Conservation (phyloP, 352 stramenopile species). For the Labyrinthula sp. region DNA sequence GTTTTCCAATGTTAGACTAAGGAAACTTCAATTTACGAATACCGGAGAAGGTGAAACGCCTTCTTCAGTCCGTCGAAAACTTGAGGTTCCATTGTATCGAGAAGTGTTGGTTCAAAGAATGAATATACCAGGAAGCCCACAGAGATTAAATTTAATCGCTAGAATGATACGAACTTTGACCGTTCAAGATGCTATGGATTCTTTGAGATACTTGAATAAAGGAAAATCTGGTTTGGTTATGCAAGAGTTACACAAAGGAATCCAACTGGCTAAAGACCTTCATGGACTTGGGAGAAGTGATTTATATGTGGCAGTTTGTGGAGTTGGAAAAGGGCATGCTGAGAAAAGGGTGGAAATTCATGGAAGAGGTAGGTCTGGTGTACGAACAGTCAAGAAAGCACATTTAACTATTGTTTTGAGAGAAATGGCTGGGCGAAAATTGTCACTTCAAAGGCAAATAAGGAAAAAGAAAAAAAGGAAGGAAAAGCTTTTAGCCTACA, state of each 20-base stretch:
- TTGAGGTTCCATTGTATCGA: too few species aligned
- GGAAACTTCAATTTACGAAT: too few species aligned
- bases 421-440: too few species aligned
- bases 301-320: slow-evolving; percentile 6
- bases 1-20: too few species aligned
- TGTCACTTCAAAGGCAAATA: too few species aligned
- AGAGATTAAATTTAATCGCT: slow-evolving; percentile 10
- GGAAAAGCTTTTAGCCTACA: too few species aligned
- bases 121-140: slow-evolving; percentile 8
- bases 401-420: slow-evolving; percentile 14
- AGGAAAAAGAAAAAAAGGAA: too few species aligned
- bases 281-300: slow-evolving; percentile 4
- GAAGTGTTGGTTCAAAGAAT: slow-evolving; percentile 9
- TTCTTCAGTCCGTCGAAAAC: too few species aligned
- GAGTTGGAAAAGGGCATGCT: slow-evolving; percentile 2
- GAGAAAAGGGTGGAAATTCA: slow-evolving; percentile 22
- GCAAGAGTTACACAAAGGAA: slow-evolving; percentile 19
- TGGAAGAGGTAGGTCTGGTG: slow-evolving; percentile 9
- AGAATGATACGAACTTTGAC: slow-evolving; percentile 11
- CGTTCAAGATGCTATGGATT: slow-evolving; percentile 8
- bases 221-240: slow-evolving; percentile 8
- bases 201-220: slow-evolving; percentile 20
- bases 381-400: not conserved
- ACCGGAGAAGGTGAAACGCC: too few species aligned
- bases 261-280: slow-evolving; percentile 17